Base-by-base conservation (phyloP, 192 early-diverging fungal species). In the Backusella luteola region DNA sequence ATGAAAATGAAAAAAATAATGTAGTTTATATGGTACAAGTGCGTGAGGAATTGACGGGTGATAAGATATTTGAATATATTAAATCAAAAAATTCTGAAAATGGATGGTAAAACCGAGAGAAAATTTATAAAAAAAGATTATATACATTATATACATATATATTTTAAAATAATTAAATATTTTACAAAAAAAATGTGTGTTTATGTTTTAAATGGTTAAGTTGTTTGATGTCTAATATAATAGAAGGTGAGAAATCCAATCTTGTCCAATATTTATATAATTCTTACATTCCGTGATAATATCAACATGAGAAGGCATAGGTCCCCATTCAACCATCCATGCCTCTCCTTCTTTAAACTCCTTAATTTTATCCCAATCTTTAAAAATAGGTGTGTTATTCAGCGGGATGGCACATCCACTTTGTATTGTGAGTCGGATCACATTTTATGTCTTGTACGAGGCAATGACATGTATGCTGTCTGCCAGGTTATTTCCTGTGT, bases 1-100 rank as follows among this genome's bases (percentile, higher is more conserved):
- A 84, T 69, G 81, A 79, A 38, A 73, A 81, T 35, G 81, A 83
- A 56, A 84, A 80, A 72, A 81, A 81, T 66, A 82, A 81, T 38
- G 83, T 84, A 32, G 83, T 90, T 34, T 90, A 90, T 32, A 86
- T 90, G 87, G 68, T 90, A 19, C 84, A 88, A 73, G 79, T 90
- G 52, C 87, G 85, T 71, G 89, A 90, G 23, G 89, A 90, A 56
- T 36, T 78, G 39, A 66, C 76, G 17, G 77, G 83, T 15, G 77
- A 74, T 17, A 85, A 83, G 70, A 83, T 85, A 17, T 84, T 78
- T 74, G 86, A 89, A 32, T 80, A 85, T n/a, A 63, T 87, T 66
- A 87, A 82, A 66, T 59, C 53, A 17, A 82, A 77, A 34, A 77
- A 79, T 44, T 44, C 71, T 21, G 49, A 76, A 67, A 77, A 81